Evolutionary conservation across 768 basidiomycete genomes (phyloP), one percentile per base, ranked within the genome.

Genomic region (Mycena filopes): DNA sequence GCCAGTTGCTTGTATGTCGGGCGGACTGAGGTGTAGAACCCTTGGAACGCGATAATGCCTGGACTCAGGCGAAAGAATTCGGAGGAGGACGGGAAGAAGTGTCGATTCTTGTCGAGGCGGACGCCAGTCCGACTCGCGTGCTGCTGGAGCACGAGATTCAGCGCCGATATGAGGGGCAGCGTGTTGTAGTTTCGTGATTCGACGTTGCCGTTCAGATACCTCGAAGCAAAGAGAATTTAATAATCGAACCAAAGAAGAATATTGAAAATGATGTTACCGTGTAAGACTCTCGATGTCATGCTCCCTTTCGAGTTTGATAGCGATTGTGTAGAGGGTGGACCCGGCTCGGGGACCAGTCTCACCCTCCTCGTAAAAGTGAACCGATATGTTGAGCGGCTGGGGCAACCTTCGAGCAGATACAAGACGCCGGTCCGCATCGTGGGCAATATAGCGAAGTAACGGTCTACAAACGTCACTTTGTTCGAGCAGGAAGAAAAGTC

Each of bases 401-500:
- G 84, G 84, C 20, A 88, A 74, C 51, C 72, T 69, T 60, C 70
- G 76, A 1, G 84, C 79, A 23, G 86, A 80, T 20, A 87, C 80
- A 12, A 88, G 70, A 42, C 83, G 76, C 65, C 80, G 76, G 45
- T 79, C 84, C 21, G 76, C 72, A 67, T 88, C 87, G 63, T 87
- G 86, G 1, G 89, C 89, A 40, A 87, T 80, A 63, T 84, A 77
- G 0, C 77, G 69, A 10, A 78, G 66, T 70, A 80, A 78, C 0
- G 79, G 80, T 33, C 65, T 50, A 46, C 79, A 82, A 0, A 68
- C 61, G 1, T 81, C 74, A 48, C 71, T 76, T 23, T 72, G 66
- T 67, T 90, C 88, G 53, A 91, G 73, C 16, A 90, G 75, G 42
- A 86, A 72, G 65, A 90, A 85, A 33, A 91, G 78, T 2, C 89